Conservation (phyloP, 1,284 basidiomycete species). For the Cutaneotrichosporon sp. region DNA sequence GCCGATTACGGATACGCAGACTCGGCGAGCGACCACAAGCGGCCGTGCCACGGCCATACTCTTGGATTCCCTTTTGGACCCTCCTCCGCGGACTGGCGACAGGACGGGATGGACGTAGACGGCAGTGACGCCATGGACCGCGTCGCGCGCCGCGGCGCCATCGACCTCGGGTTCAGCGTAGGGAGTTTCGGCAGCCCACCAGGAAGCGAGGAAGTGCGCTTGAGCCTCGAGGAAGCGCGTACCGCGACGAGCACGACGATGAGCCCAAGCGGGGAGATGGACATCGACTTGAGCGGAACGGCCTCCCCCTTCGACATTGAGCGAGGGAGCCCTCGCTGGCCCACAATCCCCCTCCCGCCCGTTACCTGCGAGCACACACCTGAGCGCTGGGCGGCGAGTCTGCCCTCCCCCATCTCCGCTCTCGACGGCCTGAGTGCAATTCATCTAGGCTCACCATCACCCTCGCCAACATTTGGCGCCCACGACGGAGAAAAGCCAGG, state of each 20-base stretch:
- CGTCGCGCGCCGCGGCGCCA: background rate
- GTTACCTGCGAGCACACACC: background rate
- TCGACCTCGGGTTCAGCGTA: background rate
- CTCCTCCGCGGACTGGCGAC: too few relatives aligned
- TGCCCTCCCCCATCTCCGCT: too few relatives aligned
- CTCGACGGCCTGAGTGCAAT: too few relatives aligned
- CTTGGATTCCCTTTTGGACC: background rate
- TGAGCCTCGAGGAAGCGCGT: too few relatives aligned
- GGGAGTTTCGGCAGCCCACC: too few relatives aligned
- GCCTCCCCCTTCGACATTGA: background rate
- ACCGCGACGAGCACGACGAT: background rate
- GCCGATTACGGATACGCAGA: background rate
- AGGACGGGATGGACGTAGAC: background rate
- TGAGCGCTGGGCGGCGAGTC: too few relatives aligned
- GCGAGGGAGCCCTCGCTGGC: background rate
- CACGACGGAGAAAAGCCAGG: too few relatives aligned
- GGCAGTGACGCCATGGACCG: too few relatives aligned
- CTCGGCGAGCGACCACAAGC: background rate
- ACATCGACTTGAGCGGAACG: background rate
- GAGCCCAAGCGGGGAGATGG: background rate
- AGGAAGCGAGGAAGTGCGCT: too few relatives aligned
- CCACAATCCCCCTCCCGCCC: background rate
- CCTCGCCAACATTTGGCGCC: too few relatives aligned
- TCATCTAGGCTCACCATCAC: too few relatives aligned
- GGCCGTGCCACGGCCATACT: background rate